A percentile compares a stretch with the other conserved stretches of the same genome.
phyloP scores from a whole-genome alignment of 2,329 filamentous ascomycete species.

The Plenodomus lindquistii region DNA sequence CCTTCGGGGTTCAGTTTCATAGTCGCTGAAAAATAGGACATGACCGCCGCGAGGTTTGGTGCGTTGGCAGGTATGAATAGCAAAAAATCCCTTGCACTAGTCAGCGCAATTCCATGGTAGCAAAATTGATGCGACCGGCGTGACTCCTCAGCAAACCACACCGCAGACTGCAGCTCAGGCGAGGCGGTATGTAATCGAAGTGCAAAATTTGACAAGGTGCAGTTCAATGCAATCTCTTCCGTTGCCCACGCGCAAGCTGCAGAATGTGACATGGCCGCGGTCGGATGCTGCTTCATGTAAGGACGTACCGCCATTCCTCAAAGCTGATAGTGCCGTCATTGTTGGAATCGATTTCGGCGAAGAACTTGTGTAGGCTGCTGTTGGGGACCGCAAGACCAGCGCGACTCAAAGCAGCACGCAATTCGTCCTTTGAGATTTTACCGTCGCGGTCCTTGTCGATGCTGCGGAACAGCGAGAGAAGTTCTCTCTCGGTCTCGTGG shows the following conservation, averaged over 20 bases:
- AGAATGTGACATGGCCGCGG: neutral
- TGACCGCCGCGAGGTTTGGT: conserved; percentile 75
- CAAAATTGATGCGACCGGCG: neutral
- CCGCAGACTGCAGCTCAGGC: conserved; percentile 1
- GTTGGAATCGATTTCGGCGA: conserved; percentile 86
- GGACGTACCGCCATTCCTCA: conserved; percentile 89
- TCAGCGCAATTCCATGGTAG: conserved; percentile 10
- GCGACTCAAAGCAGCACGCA: conserved; percentile 74
- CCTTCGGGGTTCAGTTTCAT: conserved; percentile 91
- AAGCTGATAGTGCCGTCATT: conserved; percentile 86
- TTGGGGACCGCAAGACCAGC: conserved; percentile 79
- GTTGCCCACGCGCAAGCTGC: neutral
- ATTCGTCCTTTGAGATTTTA: conserved; percentile 82
- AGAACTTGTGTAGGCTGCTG: conserved; percentile 80
- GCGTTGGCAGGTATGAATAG: conserved; percentile 78
- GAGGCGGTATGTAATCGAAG: neutral
- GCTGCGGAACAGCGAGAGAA: conserved; percentile 77
- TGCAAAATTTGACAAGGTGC: neutral
- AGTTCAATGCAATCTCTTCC: neutral
- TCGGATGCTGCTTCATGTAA: neutral
- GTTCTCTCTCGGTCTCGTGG: conserved; percentile 80
- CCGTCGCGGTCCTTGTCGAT: conserved; percentile 89
- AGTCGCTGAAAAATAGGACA: conserved; percentile 89
- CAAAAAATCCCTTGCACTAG: conserved; percentile 71
- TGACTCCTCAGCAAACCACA: neutral